Evolutionary conservation across 306 rosid genomes (phyloP).

Genomic region (Castanea sativa): DNA sequence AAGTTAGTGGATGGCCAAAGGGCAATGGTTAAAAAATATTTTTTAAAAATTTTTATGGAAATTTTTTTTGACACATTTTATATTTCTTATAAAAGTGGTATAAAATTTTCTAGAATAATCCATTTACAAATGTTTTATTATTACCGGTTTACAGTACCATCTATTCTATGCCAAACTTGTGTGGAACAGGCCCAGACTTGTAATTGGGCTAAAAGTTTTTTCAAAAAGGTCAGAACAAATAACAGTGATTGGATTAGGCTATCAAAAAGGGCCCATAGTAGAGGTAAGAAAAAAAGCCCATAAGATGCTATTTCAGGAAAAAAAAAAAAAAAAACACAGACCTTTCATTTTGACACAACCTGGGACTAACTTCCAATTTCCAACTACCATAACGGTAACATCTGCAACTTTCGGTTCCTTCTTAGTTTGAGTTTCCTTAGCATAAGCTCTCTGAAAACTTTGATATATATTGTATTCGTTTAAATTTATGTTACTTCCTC

Average conservation of each 20-base stretch:
- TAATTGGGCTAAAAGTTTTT: too few relatives aligned
- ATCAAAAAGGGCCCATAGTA: background rate
- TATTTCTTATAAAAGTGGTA: too few relatives aligned
- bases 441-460: background rate
- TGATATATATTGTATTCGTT: background rate
- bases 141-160: too few relatives aligned
- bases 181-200: background rate
- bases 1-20: too few relatives aligned
- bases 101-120: too few relatives aligned
- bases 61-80: too few relatives aligned
- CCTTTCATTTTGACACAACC: background rate
- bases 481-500: background rate
- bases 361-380: background rate
- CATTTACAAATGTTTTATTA: too few relatives aligned
- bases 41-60: too few relatives aligned
- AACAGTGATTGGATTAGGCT: background rate
- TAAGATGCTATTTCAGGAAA: background rate
- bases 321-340: background rate
- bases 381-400: conserved; percentile 3
- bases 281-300: background rate
- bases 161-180: background rate
- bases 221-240: too few relatives aligned
- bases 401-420: background rate
- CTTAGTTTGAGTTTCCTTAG: background rate
- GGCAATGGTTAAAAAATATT: too few relatives aligned